Conservation (phyloP, 2,329 filamentous ascomycete species). For the Colletotrichum sp. region DNA sequence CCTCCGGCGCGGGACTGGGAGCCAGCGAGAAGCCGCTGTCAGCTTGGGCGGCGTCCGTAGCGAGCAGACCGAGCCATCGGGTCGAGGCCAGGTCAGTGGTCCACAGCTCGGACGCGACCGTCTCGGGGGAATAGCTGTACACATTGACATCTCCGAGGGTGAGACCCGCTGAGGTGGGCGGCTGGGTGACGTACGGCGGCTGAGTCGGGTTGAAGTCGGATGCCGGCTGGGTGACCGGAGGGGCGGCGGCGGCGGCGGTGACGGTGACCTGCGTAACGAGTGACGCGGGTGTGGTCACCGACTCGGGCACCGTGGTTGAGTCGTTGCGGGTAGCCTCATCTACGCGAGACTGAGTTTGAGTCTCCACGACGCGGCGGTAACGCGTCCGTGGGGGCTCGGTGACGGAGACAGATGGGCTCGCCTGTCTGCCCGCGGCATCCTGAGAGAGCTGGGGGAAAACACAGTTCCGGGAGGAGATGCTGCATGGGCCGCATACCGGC, state of each 20-base stretch:
- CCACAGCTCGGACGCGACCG: slow-evolving; percentile 29
- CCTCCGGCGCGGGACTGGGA: slow-evolving; percentile 22
- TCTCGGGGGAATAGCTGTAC: slow-evolving; percentile 28
- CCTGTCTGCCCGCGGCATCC: neutral
- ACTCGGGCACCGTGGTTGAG: neutral
- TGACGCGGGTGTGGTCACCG: neutral
- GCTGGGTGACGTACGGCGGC: neutral
- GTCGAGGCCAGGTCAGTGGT: slow-evolving; percentile 33
- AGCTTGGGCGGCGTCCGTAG: slow-evolving; percentile 34
- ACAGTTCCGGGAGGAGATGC: slow-evolving; percentile 25
- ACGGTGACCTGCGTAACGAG: neutral
- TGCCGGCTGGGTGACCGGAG: neutral
- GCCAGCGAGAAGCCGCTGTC: slow-evolving; percentile 33
- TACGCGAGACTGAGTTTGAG: neutral
- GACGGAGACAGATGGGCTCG: neutral
- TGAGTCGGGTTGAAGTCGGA: neutral
- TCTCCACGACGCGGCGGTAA: neutral
- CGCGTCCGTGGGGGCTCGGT: neutral
- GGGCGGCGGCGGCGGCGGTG: neutral
- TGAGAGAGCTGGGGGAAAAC: slow-evolving; percentile 17
- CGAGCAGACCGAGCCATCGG: slow-evolving; percentile 34
- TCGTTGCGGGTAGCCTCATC: neutral
- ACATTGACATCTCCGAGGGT: slow-evolving; percentile 8
- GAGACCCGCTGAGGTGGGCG: slow-evolving; percentile 1
- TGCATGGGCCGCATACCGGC: slow-evolving; percentile 28